Evolutionary conservation across 495 filamentous ascomycete species (phyloP), one percentile per base, ranked within the genome.

Genomic region (Extremus antarcticus): DNA sequence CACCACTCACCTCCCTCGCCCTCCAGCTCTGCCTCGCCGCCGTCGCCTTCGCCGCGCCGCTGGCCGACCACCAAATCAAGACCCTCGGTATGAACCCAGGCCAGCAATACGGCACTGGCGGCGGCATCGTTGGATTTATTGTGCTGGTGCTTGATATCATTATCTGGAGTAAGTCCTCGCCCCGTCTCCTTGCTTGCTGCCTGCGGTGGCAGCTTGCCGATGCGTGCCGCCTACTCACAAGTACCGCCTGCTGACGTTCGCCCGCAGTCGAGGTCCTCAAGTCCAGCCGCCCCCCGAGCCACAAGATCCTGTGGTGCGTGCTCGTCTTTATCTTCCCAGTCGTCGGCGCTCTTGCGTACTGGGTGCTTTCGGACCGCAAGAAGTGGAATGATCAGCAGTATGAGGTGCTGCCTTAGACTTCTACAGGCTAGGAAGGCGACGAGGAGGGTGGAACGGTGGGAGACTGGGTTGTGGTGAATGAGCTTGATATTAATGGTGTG

Each of bases 311-410:
- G 11, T 78, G 76, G 76, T 72, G 65, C 40, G 62, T 77, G 2
- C 54, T 74, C 50, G 72, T 76, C 60, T 77, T 78, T 66, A 51
- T 78, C 38, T 73, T 77, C 65, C 76, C 76, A 13, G 62, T 78
- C 48, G 47, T 73, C 54, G 76, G 76, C 48, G 65, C 73, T 50
- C 54, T 75, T 63, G 61, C 75, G 59, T 78, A 78, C 68, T 78
- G 61, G 53, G 51, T 78, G 43, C 76, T 77, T 65, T 76, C 75
- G 19, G 74, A 77, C 67, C 73, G 75, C n/a, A 59, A 58, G 16
- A 62, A 71, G 23, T 71, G 75, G 59, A 73, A 68, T 58, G 11
- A 35, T 39, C 51, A 23, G 9, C 70, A 67, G 19, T 75, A 77
- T 51, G 73, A 77, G 67, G 47, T 70, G 10, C 62, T 77, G 57